Evolutionary conservation across 2,329 filamentous ascomycete genomes (phyloP).

Genomic region (Stenocarpella maydis): DNA sequence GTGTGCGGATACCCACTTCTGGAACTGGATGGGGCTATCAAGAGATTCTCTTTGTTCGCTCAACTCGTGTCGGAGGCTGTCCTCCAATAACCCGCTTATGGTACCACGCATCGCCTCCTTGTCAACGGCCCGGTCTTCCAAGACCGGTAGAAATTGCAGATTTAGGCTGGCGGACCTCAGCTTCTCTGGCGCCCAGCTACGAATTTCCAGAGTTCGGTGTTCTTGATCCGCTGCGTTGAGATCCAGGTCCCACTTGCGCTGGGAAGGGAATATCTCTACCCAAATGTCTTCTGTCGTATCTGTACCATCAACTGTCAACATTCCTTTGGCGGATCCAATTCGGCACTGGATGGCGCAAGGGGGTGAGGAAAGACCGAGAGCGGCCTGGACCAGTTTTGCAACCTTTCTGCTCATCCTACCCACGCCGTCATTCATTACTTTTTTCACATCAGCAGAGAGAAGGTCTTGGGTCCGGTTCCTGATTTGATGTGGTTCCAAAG

Average conservation of each 20-base stretch:
- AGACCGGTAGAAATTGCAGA: conserved; percentile 72
- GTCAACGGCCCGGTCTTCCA: conserved; percentile 66
- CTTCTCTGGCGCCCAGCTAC: conserved; percentile 52
- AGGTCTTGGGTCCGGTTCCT: conserved; percentile 48
- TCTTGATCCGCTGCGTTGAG: conserved; percentile 54
- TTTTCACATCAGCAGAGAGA: conserved; percentile 47
- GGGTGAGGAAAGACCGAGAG: conserved; percentile 59
- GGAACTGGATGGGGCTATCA: conserved; percentile 56
- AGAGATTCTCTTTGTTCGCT: conserved; percentile 60
- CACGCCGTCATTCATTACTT: conserved; percentile 73
- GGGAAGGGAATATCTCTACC: conserved; percentile 73
- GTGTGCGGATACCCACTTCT: conserved; percentile 61
- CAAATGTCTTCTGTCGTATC: conserved; percentile 59
- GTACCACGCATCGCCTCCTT: conserved; percentile 52
- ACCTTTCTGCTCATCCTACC: conserved; percentile 69
- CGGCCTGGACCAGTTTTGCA: conserved; percentile 58
- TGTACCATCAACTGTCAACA: conserved; percentile 71
- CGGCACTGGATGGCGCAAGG: conserved; percentile 75
- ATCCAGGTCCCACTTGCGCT: conserved; percentile 71
- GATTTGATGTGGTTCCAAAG: conserved; percentile 58
- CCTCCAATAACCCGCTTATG: conserved; percentile 58
- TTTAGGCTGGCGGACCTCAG: conserved; percentile 67
- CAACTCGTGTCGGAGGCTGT: conserved; percentile 61
- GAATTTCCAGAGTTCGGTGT: conserved; percentile 73
- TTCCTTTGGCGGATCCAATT: conserved; percentile 76